Base-by-base conservation (phyloP, 352 stramenopile species). In the Sclerospora graminicola region DNA sequence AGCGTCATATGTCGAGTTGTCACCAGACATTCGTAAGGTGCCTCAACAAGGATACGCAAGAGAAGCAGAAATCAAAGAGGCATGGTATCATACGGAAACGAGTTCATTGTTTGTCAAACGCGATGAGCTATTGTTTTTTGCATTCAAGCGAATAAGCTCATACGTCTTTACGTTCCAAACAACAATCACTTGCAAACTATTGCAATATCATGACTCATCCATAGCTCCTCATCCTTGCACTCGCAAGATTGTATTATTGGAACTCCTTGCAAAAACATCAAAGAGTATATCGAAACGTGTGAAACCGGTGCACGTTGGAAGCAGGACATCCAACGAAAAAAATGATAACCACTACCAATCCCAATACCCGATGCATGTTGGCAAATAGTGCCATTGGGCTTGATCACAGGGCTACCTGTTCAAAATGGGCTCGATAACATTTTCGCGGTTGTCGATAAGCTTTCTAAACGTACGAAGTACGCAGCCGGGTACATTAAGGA, bases 311-410 rank as follows among this genome's bases (percentile, higher is more conserved):
- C 37, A 28, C 10, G 37, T 16, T 42, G 37, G 28, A 52, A 41
- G 20, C 23, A 26, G 6, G 29, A 15, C n/a, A 37, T 15, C 4
- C 45, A 31, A 8, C 39, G 34, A 14, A 45, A 46, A 4, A 41
- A 52, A 1, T 28, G 37, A 19, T n/a, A 16, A 9, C 20, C 41
- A 6, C 40, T 46, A n/a, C 39, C 31, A 9, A 47, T 47, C 10
- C 38, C 46, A 10, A 19, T 18, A 27, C 46, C 38, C 11, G 20
- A 29, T 9, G 33, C 60, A 48, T 54, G 45, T 10, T 69, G 46
- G 54, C 14, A 56, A 28, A 34, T 57, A 1, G 52, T 62, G 9
- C 51, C 48, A 1, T 54, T 61, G 19, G 54, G 64, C 35, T 69
- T 59, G 11, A 62, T 65, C 29, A 61, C 54, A 1, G 60, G 46